Evolutionary conservation across 371 early-diverging fungal species (phyloP).

Genomic region (Phascolomyces articulosus): DNA sequence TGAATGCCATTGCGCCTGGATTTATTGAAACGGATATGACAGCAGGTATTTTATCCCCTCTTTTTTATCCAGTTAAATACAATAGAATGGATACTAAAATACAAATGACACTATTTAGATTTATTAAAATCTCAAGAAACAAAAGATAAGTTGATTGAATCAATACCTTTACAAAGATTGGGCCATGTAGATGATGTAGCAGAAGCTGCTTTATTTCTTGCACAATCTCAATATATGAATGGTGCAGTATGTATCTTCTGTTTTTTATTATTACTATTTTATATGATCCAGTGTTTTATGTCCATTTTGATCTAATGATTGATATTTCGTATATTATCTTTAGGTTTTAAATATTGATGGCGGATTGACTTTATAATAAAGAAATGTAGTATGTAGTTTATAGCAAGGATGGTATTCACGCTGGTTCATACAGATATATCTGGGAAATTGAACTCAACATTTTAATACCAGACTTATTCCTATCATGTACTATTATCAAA

Average conservation of each 20-base stretch:
- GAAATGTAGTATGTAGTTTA: too few relatives aligned
- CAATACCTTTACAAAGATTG: constrained; percentile 63
- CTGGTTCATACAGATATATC: too few relatives aligned
- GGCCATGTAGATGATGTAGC: constrained; percentile 69
- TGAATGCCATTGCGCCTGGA: constrained; percentile 89
- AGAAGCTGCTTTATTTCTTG: constrained; percentile 68
- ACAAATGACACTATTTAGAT: background rate
- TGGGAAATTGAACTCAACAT: too few relatives aligned
- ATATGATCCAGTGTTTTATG: background rate
- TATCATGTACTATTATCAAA: too few relatives aligned
- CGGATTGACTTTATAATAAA: constrained; percentile 52
- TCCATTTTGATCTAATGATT: too few relatives aligned
- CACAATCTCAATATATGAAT: constrained; percentile 68
- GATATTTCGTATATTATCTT: background rate
- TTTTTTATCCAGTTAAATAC: too few relatives aligned
- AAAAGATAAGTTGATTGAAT: constrained; percentile 34
- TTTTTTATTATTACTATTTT: background rate
- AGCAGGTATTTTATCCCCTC: constrained; percentile 38
- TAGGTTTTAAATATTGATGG: constrained; percentile 71
- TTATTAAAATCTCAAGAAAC: constrained; percentile 25
- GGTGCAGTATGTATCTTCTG: constrained; percentile 34
- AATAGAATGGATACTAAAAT: too few relatives aligned
- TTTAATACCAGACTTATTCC: too few relatives aligned
- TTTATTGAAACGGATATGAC: constrained; percentile 90
- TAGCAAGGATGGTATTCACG: too few relatives aligned